phyloP scores from a whole-genome alignment of 2,329 filamentous ascomycete genomes.

The Catunica adiposa region DNA sequence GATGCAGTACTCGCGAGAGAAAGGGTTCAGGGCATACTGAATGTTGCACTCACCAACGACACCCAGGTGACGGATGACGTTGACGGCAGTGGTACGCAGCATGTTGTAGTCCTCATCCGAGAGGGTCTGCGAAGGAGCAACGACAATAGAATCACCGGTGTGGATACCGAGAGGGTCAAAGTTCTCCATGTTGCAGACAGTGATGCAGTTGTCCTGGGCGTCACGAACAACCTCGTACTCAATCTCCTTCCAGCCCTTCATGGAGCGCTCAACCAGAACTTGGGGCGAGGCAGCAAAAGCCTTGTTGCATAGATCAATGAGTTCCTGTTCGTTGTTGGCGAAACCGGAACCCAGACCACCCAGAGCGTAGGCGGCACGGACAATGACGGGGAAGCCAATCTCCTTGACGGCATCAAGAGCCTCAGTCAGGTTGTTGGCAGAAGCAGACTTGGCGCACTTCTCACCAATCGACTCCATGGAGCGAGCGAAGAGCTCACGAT shows the following conservation, averaged over 20 bases:
- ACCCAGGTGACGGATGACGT: conserved; percentile 90
- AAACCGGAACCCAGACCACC: conserved; percentile 93
- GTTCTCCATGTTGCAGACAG: conserved; percentile 99
- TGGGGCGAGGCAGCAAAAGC: conserved; percentile 91
- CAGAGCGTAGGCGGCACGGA: conserved; percentile 87
- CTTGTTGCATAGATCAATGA: conserved; percentile 80
- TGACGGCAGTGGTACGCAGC: conserved; percentile 90
- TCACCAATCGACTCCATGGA: conserved; percentile 98
- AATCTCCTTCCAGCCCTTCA: conserved; percentile 99
- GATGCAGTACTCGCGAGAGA: conserved; percentile 93
- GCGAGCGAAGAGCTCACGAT: conserved; percentile 89
- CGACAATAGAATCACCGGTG: conserved; percentile 94
- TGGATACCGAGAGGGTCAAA: conserved; percentile 97
- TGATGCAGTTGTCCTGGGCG: conserved; percentile 93
- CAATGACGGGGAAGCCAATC: conserved; percentile 93
- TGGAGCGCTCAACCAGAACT: conserved; percentile 89
- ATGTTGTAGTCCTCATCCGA: conserved; percentile 99
- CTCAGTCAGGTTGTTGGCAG: conserved; percentile 75
- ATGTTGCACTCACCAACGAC: conserved; percentile 99
- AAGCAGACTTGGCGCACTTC: conserved; percentile 94
- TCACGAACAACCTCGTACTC: conserved; percentile 98
- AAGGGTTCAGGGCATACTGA: conserved; percentile 91
- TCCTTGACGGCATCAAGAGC: conserved; percentile 73
- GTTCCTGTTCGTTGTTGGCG: conserved; percentile 68
- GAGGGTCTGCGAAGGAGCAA: conserved; percentile 89